Percentiles rank a stretch among this genome's conserved stretches.
Evolutionary conservation across 805 yeast genomes (phyloP).

Genomic region (Naumovozyma baii): DNA sequence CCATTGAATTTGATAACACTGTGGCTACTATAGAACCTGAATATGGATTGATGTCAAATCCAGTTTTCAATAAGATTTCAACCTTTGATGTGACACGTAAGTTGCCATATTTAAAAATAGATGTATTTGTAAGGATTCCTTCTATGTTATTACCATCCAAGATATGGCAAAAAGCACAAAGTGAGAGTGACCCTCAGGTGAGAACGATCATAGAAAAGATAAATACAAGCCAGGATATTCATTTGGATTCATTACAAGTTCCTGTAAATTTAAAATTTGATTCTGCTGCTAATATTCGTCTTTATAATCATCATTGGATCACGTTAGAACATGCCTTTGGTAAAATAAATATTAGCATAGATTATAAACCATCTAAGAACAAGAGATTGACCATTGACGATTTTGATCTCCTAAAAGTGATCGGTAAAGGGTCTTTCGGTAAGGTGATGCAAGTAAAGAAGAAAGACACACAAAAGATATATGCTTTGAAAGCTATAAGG

Average conservation of each 20-base stretch:
- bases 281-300: slow-evolving; percentile 40
- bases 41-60: slow-evolving; percentile 63
- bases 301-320: slow-evolving; percentile 56
- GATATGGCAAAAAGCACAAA: slow-evolving; percentile 21
- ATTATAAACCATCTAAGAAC: slow-evolving; percentile 54
- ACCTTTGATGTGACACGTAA: slow-evolving; percentile 75
- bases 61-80: slow-evolving; percentile 79
- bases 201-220: slow-evolving; percentile 24
- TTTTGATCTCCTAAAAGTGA: slow-evolving; percentile 83
- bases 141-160: slow-evolving; percentile 42
- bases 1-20: slow-evolving; percentile 88
- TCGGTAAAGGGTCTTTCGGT: slow-evolving; percentile 95
- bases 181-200: slow-evolving; percentile 16
- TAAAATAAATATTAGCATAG: slow-evolving; percentile 49
- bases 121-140: slow-evolving; percentile 70
- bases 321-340: slow-evolving; percentile 34
- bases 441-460: slow-evolving; percentile 97
- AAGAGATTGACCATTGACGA: slow-evolving; percentile 76
- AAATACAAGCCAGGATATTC: slow-evolving; percentile 47
- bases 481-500: slow-evolving; percentile 85
- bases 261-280: slow-evolving; percentile 43
- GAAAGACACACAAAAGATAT: slow-evolving; percentile 85
- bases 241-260: slow-evolving; percentile 60
- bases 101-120: slow-evolving; percentile 52
- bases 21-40: slow-evolving; percentile 80